Evolutionary conservation across 371 early-diverging fungal species (phyloP), one percentile per base, ranked within the genome.

Genomic region (Scutellospora calospora): DNA sequence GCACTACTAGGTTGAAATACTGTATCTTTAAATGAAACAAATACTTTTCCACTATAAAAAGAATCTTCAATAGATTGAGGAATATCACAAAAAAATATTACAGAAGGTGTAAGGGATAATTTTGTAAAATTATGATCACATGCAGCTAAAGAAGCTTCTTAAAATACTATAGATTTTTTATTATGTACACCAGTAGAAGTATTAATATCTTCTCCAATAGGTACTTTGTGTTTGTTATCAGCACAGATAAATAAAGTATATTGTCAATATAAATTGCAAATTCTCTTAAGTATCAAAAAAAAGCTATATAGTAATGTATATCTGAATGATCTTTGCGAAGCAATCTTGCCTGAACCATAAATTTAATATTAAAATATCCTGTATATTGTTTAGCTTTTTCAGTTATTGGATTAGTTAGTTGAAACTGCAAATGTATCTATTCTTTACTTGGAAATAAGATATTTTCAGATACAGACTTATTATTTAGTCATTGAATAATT

Each of bases 11-110:
- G 31, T 6, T 63, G 20, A 63, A 63, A 63, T 31, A 63, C 31
- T 31, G 31, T 63, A 31, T 66, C 33, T n/a, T 38, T 38, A 38
- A 35, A 66, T 66, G 38, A 66, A 38, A 66, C 41, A 66, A 66
- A 62, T 14, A 62, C 62, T 18, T 62, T 27, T 31, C 16, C 16
- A 62, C 14, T 31, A 62, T 62, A 62, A 62, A 62, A 62, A 6
- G 14, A 31, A 1, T 62, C 31, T 31, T 31, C 3, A 31, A 66
- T 62, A 16, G 11, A 9, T 62, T 29, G 12, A 16, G 33, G 16
- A 16, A 62, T 31, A 33, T 62, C 12, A 27, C 31, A 62, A 62
- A 62, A 16, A 31, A 62, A 62, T 38, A 22, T n/a, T n/a, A 66
- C 66, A n/a, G 20, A 66, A 38, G 38, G 9, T 22, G 38, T 66